Evolutionary conservation across 371 early-diverging fungal species (phyloP).

Genomic region (Mortierella sp.): DNA sequence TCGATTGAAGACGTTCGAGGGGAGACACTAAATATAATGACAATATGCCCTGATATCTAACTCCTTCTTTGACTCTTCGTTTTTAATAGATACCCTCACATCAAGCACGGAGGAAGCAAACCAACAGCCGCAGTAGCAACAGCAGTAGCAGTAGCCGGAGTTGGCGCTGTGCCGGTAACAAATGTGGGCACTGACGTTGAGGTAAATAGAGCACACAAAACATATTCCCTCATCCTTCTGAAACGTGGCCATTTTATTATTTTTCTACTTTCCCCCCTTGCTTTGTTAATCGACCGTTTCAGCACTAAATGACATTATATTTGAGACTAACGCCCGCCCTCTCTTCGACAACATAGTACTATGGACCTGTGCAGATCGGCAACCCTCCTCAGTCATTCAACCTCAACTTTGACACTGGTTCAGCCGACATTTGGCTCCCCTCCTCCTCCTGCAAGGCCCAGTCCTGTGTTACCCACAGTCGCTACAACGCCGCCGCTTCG

Average conservation of each 20-base stretch:
- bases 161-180: neutral
- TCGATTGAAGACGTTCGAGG: too few species aligned
- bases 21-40: neutral
- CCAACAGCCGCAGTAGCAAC: neutral
- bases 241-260: neutral
- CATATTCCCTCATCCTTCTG: neutral
- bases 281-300: neutral
- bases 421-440: constrained; percentile 75
- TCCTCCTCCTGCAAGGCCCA: neutral
- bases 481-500: constrained; percentile 38
- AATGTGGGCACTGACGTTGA: neutral
- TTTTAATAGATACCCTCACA: constrained; percentile 2
- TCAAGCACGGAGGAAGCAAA: neutral
- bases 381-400: constrained; percentile 72
- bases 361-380: constrained; percentile 68
- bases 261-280: neutral
- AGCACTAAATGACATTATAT: neutral
- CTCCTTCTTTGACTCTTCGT: neutral
- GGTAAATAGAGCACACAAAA: neutral
- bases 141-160: neutral
- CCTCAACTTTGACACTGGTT: constrained; percentile 82
- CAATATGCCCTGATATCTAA: neutral
- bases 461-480: constrained; percentile 12
- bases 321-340: neutral
- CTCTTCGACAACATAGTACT: constrained; percentile 59